Base-by-base conservation (phyloP, 2,329 filamentous ascomycete species). In the Cryphonectria nitschkei region DNA sequence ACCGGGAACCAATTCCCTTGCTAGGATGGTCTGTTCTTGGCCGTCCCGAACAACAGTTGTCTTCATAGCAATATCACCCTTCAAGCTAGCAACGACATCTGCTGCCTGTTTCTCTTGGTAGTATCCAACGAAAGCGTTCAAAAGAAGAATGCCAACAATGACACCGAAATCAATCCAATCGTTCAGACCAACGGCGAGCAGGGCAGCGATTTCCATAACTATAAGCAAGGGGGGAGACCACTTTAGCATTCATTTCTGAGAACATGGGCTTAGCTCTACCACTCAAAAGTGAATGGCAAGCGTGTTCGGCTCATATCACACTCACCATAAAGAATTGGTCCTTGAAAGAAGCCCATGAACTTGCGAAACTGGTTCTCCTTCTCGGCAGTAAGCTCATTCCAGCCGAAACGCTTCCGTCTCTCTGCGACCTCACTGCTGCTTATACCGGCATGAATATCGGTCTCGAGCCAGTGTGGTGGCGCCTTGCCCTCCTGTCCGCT, bases 101-200 rank as follows among this genome's bases (percentile, higher is more conserved):
- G 90, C 90, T 77, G 90, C 90, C 81, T 92, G 90, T 84, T 92
- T 92, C 81, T 93, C 90, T 80, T 93, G 90, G 81, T 92, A 92
- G 90, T 90, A 93, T 86, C 90, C 90, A 81, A 92, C 90, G 72
- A 89, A 80, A 75, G 90, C 90, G 83, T 93, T 93, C 73, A 92
- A 87, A 78, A 92, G 74, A 68, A 93, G 82, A 80, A 93, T 92
- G 86, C 87, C 90, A 76, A 90, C 89, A 78, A 93, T 92, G 79
- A 93, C 90, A 87, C 90, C 90, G 73, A 92, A 85, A 84, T 92
- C 90, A 74, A 92, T 86, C 90, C 90, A 93, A 81, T 92, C 89
- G 80, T 88, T 87, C 76, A 93, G 88, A 89, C 90, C 90, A 79
- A 89, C 88, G 77, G 90, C 90, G 78, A 93, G 86, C 71, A 92